Conservation (phyloP, 306 rosid species). For the Abrus pulchellus region DNA sequence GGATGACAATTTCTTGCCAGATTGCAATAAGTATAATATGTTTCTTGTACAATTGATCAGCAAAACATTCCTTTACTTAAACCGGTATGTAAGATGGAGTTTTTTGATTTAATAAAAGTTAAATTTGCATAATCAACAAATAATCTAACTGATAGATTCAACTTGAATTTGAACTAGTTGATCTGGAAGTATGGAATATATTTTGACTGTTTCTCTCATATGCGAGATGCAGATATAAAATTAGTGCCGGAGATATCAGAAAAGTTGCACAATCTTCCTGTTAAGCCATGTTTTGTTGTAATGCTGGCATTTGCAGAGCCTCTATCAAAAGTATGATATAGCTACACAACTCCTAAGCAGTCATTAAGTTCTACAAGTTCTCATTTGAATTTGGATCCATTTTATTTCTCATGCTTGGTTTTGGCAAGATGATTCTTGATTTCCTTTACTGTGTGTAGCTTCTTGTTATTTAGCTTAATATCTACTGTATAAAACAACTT, state of each 20-base stretch:
- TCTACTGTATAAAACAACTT: conserved; percentile 16
- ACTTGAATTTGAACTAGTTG: conserved; percentile 38
- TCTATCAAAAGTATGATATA: conserved; percentile 71
- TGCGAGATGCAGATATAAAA: conserved; percentile 63
- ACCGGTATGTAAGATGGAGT: background rate
- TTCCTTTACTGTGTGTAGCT: conserved; percentile 4
- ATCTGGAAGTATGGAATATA: conserved; percentile 19
- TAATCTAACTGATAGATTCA: background rate
- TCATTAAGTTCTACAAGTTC: conserved; percentile 32
- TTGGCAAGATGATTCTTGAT: conserved; percentile 19
- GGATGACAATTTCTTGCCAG: conserved; percentile 6
- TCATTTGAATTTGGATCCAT: conserved; percentile 35
- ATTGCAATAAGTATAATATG: background rate
- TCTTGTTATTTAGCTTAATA: conserved; percentile 7
- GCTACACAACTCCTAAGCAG: conserved; percentile 37
- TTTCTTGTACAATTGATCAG: background rate
- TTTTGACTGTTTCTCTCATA: conserved; percentile 41
- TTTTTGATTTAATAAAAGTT: conserved; percentile 7
- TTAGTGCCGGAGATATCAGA: conserved; percentile 73
- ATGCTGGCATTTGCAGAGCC: conserved; percentile 93
- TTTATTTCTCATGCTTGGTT: conserved; percentile 41
- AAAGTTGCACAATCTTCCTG: conserved; percentile 74
- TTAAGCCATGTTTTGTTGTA: conserved; percentile 77
- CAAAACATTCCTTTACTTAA: background rate
- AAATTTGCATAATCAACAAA: background rate